Conservation (phyloP, 306 rosid species). For the Fagus crenata region DNA sequence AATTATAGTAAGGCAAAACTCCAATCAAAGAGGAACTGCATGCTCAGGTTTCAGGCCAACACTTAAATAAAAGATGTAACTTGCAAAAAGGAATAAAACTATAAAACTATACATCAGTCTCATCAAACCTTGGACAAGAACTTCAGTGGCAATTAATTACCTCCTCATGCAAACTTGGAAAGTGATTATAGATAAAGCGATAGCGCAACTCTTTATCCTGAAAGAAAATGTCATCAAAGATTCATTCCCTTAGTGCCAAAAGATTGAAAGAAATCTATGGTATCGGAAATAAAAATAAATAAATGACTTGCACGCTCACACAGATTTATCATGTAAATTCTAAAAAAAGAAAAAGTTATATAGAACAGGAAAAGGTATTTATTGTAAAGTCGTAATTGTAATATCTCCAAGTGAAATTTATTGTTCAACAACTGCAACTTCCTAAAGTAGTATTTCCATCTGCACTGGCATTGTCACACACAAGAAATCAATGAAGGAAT, state of each 20-base stretch:
- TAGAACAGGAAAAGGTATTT: neutral
- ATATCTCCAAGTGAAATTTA: neutral
- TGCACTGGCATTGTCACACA: neutral
- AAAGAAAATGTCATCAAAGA: conserved; percentile 24
- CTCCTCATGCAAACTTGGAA: conserved; percentile 93
- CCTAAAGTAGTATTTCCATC: neutral
- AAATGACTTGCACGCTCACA: neutral
- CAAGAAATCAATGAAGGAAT: neutral
- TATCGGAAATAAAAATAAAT: neutral
- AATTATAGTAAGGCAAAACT: conserved; percentile 10
- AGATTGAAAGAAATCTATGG: neutral
- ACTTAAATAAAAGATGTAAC: neutral
- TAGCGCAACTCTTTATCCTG: conserved; percentile 95
- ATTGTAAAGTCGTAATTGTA: neutral
- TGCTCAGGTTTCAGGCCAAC: conserved; percentile 1
- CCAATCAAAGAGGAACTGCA: neutral
- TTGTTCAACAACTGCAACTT: neutral
- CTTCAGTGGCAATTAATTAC: conserved; percentile 53
- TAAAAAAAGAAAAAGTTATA: neutral
- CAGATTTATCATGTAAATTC: no score
- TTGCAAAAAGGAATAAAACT: conserved; percentile 8
- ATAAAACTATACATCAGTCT: conserved; percentile 15
- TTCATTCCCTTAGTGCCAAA: conserved; percentile 19
- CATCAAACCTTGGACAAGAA: conserved; percentile 39
- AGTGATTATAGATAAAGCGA: conserved; percentile 97